Base-by-base conservation (phyloP, 495 filamentous ascomycete species). In the Xylaria scruposa region DNA sequence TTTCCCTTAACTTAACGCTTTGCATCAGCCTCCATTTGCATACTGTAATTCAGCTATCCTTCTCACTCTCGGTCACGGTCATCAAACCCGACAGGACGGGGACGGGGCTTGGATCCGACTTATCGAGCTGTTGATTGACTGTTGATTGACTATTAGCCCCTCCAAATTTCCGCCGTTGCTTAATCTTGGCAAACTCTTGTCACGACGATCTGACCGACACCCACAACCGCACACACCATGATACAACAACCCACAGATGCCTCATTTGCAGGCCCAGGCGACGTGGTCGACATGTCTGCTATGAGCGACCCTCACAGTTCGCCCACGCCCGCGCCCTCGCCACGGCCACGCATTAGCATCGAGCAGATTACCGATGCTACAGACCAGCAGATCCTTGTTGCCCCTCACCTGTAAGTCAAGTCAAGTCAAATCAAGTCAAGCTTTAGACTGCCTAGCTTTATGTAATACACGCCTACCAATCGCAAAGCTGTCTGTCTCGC, bases 301-400 rank as follows among this genome's bases (percentile, higher is more conserved):
- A 51, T 69, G 42, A 59, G 72, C 0, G 74, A 59, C 12, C 73
- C 68, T 21, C 46, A 70, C 3, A 72, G 67, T 36, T 51, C 72
- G 12, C 72, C 75, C 24, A 40, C 24, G 15, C 31, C 75, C 24
- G 53, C 24, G 15, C 31, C 51, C 0, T 54, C 81, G 59, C 70
- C 75, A 68, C 83, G 80, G 19, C 84, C 84, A 10, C 78, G 70
- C 64, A 84, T 85, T 68, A 78, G 72, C 13, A 74, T 85, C 70
- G 76, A 85, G 71, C 76, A 74, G 66, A 73, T 72, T 60, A 68
- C 54, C 3, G 77, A 78, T 73, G 76, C 67, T 59, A 63, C 53
- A 36, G 65, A 58, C 42, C 73, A 70, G 33, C 74, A 73, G 8
- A 71, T 70, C 4, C 74, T 75, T 44, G 31, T 9, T 68, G 67